Conservation (phyloP, 2,329 filamentous ascomycete species). For the Alternaria solani region DNA sequence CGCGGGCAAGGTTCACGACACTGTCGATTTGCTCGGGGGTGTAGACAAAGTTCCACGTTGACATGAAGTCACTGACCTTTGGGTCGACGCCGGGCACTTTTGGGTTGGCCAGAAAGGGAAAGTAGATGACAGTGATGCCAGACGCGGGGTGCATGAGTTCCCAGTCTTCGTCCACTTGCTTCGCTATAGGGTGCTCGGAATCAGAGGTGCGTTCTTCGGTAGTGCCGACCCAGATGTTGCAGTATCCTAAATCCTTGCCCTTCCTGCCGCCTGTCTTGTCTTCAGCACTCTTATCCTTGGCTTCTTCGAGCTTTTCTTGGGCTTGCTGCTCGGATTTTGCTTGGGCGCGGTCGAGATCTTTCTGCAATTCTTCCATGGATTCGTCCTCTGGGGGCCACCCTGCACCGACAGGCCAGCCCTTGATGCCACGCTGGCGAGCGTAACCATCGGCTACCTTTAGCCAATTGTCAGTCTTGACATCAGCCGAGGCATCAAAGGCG, state of each 20-base stretch:
- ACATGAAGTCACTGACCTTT: slow-evolving; percentile 82
- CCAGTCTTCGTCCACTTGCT: slow-evolving; percentile 67
- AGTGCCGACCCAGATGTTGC: slow-evolving; percentile 93
- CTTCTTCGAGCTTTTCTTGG: slow-evolving; percentile 69
- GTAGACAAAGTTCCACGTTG: slow-evolving; percentile 98
- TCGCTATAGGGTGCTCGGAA: slow-evolving; percentile 62
- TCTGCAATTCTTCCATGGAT: slow-evolving; percentile 65
- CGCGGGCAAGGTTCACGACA: slow-evolving; percentile 80
- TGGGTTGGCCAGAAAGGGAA: slow-evolving; percentile 85
- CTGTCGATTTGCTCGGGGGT: slow-evolving; percentile 88
- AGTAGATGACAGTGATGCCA: slow-evolving; percentile 88
- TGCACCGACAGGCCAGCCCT: slow-evolving; percentile 93
- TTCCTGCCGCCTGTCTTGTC: slow-evolving; percentile 44
- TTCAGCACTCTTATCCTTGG: slow-evolving; percentile 49
- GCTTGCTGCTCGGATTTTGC: slow-evolving; percentile 68
- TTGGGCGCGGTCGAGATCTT: slow-evolving; percentile 74
- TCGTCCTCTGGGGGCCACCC: slow-evolving; percentile 81
- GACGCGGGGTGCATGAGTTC: slow-evolving; percentile 78
- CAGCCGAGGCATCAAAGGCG: slow-evolving; percentile 92
- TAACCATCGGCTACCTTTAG: slow-evolving; percentile 93
- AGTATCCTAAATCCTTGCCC: slow-evolving; percentile 74
- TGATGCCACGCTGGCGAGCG: slow-evolving; percentile 85
- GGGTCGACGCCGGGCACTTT: slow-evolving; percentile 85
- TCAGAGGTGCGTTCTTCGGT: slow-evolving; percentile 73
- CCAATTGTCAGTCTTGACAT: slow-evolving; percentile 96